Evolutionary conservation across 2,329 filamentous ascomycete genomes (phyloP).

Genomic region (Phymatotrichopsis omnivora): DNA sequence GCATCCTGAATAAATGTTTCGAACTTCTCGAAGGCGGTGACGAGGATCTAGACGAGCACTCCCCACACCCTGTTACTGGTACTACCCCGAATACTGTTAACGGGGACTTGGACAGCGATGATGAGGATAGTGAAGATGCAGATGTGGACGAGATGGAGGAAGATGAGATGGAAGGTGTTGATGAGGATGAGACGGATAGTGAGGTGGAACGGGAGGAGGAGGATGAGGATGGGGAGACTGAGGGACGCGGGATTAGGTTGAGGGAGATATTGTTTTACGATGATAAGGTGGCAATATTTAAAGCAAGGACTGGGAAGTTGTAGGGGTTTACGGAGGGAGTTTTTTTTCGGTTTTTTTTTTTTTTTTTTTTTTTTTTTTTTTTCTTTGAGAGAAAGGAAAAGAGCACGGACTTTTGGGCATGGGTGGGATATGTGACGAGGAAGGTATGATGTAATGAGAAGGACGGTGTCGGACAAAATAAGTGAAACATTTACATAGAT

Average conservation of each 20-base stretch:
- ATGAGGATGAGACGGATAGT: constrained; percentile 41
- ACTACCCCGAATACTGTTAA: constrained; percentile 11
- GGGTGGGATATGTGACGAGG: too few species aligned
- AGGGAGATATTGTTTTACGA: constrained; percentile 77
- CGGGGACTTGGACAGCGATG: constrained; percentile 30
- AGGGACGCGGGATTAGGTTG: constrained; percentile 45
- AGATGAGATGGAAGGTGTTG: constrained; percentile 41
- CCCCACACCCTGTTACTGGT: not conserved
- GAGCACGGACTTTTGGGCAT: too few species aligned
- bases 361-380: not conserved
- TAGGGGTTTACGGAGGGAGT: constrained; percentile 2
- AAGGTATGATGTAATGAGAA: not conserved
- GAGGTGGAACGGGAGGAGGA: constrained; percentile 32
- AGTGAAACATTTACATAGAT: not conserved
- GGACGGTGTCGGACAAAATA: not conserved
- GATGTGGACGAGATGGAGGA: constrained; percentile 40
- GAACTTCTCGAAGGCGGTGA: constrained; percentile 59
- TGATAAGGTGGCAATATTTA: constrained; percentile 72
- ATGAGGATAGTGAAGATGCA: constrained; percentile 33
- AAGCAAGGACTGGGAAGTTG: constrained; percentile 51
- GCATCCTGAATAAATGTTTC: constrained; percentile 66
- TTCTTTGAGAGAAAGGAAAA: too few species aligned
- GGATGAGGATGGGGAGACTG: constrained; percentile 35
- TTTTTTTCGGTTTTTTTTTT: not conserved
- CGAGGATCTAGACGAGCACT: constrained; percentile 32